Conservation (phyloP, 2,329 filamentous ascomycete species). For the Botrytis aclada region DNA sequence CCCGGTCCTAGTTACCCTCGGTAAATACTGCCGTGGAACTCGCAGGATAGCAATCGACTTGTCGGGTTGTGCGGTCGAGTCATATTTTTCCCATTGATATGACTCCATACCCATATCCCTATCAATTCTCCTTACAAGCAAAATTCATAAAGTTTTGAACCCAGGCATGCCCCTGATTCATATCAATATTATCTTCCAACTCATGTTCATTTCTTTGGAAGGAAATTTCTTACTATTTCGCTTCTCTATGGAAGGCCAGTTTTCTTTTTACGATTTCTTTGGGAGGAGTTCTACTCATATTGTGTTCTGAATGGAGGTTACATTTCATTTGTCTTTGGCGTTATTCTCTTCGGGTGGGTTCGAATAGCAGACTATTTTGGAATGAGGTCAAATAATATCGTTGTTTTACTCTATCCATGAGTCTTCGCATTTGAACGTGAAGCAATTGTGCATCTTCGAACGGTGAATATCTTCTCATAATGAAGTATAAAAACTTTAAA, state of each 20-base stretch:
- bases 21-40: no score
- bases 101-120: rapidly evolving
- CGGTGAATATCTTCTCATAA: background rate
- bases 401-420: background rate
- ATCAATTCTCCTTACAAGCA: background rate
- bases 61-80: background rate
- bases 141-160: background rate
- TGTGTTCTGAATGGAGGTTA: background rate
- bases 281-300: background rate
- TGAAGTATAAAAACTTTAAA: background rate
- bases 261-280: background rate
- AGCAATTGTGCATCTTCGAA: background rate
- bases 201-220: background rate
- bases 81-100: background rate
- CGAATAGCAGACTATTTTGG: background rate
- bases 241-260: background rate
- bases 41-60: no score
- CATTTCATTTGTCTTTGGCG: background rate
- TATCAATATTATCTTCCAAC: background rate
- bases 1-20: no score
- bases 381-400: background rate
- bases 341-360: background rate
- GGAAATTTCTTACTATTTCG: background rate
- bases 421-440: background rate
- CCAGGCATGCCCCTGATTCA: background rate